Base-by-base conservation (phyloP, 108 stramenopile species). In the Nitzschia sp. region DNA sequence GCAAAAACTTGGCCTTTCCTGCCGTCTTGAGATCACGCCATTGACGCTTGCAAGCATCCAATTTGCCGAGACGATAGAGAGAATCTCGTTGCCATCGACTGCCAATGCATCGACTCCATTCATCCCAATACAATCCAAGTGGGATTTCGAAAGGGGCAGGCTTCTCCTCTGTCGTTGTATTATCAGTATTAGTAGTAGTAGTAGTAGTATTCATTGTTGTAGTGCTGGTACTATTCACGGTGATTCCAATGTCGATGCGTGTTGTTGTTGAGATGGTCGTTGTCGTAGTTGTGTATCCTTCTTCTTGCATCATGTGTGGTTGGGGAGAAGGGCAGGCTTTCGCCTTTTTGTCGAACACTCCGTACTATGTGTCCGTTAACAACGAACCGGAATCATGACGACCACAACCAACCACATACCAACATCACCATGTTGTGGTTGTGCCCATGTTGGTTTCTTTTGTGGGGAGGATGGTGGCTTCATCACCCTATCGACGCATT, bases 21-120 rank as follows among this genome's bases (percentile, higher is more conserved):
- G 91, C 88, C 29, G 66, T 78, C 67, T 90, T 88, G 42, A 93
- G 24, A 59, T 93, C 91, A 9, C 83, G 65, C 86, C 84, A 90
- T 53, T 85, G 86, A 7, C 73, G 63, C 8, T 69, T 51, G 69
- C 91, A 93, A 22, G 59, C 57, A 41, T 93, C 87, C 55, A 93
- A 83, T 57, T 67, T 81, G 12, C 91, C 91, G 57, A 79, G 57
- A 42, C 91, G 85, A 68, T 93, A 93, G 38, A 88, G 57, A 7
- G 76, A 75, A 65, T 93, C 91, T 60, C 77, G 67, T 53, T 93
- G 91, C 63, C 85, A 90, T 9, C 81, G 53, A 19, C 83, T 79
- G 17, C 84, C 76, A 46, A 86, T 72, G 54, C 91, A 93, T 19
- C 88, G 77, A 24, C 79, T 75, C 91, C 91, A 93, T 77, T 93